Evolutionary conservation across 2,329 filamentous ascomycete genomes (phyloP).

Genomic region (Aspergillus fumigatiaffinis): DNA sequence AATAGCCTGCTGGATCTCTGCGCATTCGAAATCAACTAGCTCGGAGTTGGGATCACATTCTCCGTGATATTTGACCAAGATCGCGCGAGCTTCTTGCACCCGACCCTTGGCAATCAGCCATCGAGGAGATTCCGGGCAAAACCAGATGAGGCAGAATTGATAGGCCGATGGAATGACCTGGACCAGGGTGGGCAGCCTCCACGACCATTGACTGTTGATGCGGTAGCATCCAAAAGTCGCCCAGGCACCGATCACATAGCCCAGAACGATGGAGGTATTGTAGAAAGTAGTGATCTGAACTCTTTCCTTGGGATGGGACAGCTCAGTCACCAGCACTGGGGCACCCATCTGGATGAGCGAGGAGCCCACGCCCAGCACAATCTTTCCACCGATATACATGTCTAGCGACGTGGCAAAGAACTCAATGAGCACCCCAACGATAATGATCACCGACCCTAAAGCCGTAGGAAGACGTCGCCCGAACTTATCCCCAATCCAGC

Average conservation of each 20-base stretch:
- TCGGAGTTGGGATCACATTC: slow-evolving; percentile 44
- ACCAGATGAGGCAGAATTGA: slow-evolving; percentile 43
- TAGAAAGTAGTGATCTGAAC: slow-evolving; percentile 38
- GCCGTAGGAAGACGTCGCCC: slow-evolving; percentile 21
- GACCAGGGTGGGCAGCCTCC: slow-evolving; percentile 52
- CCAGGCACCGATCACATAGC: slow-evolving; percentile 39
- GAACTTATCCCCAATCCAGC: slow-evolving; percentile 18
- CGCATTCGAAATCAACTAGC: slow-evolving; percentile 47
- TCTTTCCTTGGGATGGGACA: slow-evolving; percentile 41
- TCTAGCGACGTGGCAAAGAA: slow-evolving; percentile 22
- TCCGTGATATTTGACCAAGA: slow-evolving; percentile 52
- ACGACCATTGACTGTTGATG: slow-evolving; percentile 41
- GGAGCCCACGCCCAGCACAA: slow-evolving; percentile 22
- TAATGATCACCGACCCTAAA: slow-evolving; percentile 35
- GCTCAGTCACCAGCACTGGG: slow-evolving; percentile 43
- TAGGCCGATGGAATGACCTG: slow-evolving; percentile 47
- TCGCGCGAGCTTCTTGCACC: slow-evolving; percentile 47
- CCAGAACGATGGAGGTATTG: slow-evolving; percentile 41
- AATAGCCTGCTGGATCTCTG: slow-evolving; percentile 50
- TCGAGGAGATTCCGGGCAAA: slow-evolving; percentile 58
- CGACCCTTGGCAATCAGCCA: slow-evolving; percentile 54
- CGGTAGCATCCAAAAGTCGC: slow-evolving; percentile 32
- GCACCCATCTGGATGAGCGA: slow-evolving; percentile 39
- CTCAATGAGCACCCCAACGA: slow-evolving; percentile 24
- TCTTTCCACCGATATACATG: slow-evolving; percentile 23